Percentiles rank a stretch among this genome's conserved stretches.
Conservation (phyloP, 768 basidiomycete species). For the Termitomyces sp. region DNA sequence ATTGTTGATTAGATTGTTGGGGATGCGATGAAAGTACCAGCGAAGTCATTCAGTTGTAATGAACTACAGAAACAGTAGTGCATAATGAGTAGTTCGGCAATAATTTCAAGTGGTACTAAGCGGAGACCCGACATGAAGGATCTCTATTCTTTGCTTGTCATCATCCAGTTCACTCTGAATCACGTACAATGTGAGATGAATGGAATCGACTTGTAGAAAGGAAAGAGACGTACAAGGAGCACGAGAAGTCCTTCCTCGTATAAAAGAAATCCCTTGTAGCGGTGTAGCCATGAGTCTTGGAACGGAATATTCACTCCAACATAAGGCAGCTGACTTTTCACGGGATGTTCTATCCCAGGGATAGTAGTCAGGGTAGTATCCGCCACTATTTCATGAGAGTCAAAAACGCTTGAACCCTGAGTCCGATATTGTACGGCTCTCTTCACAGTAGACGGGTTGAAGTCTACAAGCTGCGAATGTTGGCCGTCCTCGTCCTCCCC, state of each 20-base stretch:
- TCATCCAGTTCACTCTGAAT: neutral
- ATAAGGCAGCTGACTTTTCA: constrained; percentile 23
- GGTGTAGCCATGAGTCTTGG: constrained; percentile 2
- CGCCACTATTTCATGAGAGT: neutral
- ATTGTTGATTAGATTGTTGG: too few relatives aligned
- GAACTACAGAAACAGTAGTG: too few relatives aligned
- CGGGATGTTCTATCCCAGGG: constrained; percentile 17
- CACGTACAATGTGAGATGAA: neutral
- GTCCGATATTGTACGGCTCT: neutral
- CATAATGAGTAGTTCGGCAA: too few relatives aligned
- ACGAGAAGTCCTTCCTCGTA: constrained; percentile 36
- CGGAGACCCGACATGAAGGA: constrained; percentile 1
- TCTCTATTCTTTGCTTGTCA: neutral
- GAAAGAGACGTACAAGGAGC: constrained; percentile 19
- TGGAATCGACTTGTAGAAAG: neutral
- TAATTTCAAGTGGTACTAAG: neutral
- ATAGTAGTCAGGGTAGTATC: neutral
- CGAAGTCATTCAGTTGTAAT: too few relatives aligned
- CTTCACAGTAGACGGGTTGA: constrained; percentile 1
- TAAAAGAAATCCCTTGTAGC: constrained; percentile 26
- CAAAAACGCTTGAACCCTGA: neutral
- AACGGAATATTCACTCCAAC: constrained; percentile 9
- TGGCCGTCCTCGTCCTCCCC: neutral
- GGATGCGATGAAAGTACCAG: too few relatives aligned
- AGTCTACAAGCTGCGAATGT: constrained; percentile 5